Base-by-base conservation (phyloP, 208 protist species). In the Acanthamoeba sp. region DNA sequence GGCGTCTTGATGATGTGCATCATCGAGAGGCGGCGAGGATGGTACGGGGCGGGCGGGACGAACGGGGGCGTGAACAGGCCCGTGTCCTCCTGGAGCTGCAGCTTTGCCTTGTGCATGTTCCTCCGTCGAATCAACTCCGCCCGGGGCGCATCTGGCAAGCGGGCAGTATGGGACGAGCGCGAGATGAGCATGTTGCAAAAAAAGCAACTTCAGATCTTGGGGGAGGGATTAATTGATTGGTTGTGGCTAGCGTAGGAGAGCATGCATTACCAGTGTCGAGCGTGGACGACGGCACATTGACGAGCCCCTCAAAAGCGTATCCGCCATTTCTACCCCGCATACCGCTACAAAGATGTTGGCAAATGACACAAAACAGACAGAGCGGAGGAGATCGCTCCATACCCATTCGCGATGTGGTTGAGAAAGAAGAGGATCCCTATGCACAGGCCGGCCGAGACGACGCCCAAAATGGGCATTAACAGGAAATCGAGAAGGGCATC, bases 41-140 rank as follows among this genome's bases (percentile, higher is more conserved):
- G 78, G 78, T 87, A 87, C 18, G 78, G 78, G 10, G 78, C 78
- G 16, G 78, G 78, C 38, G 78, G 78, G 42, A 87, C 78, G 78
- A 87, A 87, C n/a, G 78, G 78, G 20, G 78, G 78, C 18, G 78
- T 87, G 24, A 87, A 87, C 42, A 87, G n/a, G 14, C 78, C 78
- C 27, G 38, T 87, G 45, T 87, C 78, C 45, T 87, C 78, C 27
- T 87, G 45, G 27, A n/a, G 78, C 45, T 59, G 45, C 32, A 50
- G 78, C 45, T 87, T 5, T 22, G 45, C 78, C 78, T 87, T 87
- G 29, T 87, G 45, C 18, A 87, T 50, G 78, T 87, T 87, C 34
- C 78, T 87, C 24, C 78, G 78, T 40, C 78, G 40, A 27, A 87
- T 87, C 29, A 87, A 62, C 78, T 87, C 78, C 78, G 78, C 78